Percentiles rank a stretch among this genome's conserved stretches.
Evolutionary conservation across 352 stramenopile species (phyloP).

Genomic region (Pythium rishiriense): DNA sequence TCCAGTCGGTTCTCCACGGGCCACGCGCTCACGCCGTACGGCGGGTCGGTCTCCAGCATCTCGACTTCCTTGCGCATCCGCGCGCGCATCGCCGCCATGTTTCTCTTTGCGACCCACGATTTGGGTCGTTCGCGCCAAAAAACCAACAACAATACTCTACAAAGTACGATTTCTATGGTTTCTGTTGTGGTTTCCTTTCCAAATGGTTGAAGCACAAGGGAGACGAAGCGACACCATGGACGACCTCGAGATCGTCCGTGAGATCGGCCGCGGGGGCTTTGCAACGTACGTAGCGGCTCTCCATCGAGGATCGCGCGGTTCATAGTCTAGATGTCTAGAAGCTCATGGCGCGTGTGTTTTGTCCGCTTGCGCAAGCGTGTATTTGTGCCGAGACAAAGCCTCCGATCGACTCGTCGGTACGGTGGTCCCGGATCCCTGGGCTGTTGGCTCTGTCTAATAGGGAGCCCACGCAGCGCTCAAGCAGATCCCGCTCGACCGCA

Average conservation of each 20-base stretch:
- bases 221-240: slow-evolving; percentile 35
- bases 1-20: slow-evolving; percentile 75
- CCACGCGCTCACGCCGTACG: slow-evolving; percentile 76
- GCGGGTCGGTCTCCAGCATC: slow-evolving; percentile 80
- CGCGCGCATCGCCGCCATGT: slow-evolving; percentile 75
- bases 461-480: slow-evolving; percentile 49
- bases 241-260: slow-evolving; percentile 43
- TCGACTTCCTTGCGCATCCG: slow-evolving; percentile 84
- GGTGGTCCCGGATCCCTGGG: neutral
- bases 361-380: slow-evolving; percentile 38
- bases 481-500: slow-evolving; percentile 40
- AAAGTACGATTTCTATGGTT: slow-evolving; percentile 16
- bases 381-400: slow-evolving; percentile 40
- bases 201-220: slow-evolving; percentile 8
- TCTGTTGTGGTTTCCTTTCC: slow-evolving; percentile 3
- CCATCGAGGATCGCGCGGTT: too few relatives aligned
- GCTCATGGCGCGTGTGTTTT: neutral
- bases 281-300: slow-evolving; percentile 43
- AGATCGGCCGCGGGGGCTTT: slow-evolving; percentile 64
- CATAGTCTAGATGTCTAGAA: too few relatives aligned
- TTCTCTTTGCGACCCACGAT: too few relatives aligned
- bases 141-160: neutral
- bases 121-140: slow-evolving; percentile 21
- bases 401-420: slow-evolving; percentile 35
- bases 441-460: neutral